Conservation (phyloP, 768 basidiomycete genomes). For the Saitozyma sp. region DNA sequence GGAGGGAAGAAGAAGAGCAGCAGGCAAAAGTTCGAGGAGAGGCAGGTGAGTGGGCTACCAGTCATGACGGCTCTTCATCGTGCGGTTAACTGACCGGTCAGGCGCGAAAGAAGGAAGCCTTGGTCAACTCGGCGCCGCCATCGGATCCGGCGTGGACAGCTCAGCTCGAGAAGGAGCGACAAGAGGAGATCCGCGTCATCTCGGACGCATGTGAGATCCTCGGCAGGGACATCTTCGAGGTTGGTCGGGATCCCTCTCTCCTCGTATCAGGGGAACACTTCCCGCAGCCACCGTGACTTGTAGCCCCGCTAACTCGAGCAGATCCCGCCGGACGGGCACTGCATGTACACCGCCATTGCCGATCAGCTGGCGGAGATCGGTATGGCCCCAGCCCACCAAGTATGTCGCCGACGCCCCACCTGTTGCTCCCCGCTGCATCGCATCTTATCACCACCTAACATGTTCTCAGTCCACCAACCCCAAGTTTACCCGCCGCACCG, state of each 20-base stretch:
- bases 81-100: constrained; percentile 7
- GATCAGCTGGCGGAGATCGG: constrained; percentile 82
- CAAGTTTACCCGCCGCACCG: constrained; percentile 61
- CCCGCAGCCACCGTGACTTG: not conserved
- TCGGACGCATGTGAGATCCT: constrained; percentile 42
- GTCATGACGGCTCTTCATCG: not conserved
- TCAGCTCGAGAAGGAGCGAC: constrained; percentile 47
- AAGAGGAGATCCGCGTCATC: constrained; percentile 49
- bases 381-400: constrained; percentile 59
- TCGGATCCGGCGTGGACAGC: constrained; percentile 45
- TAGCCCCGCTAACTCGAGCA: constrained; percentile 46
- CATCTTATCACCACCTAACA: not conserved
- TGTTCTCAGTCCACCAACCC: constrained; percentile 24
- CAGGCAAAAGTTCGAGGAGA: constrained; percentile 50
- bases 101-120: constrained; percentile 50
- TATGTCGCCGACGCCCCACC: constrained; percentile 3
- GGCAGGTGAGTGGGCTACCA: constrained; percentile 42
- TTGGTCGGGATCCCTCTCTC: constrained; percentile 16
- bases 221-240: constrained; percentile 48
- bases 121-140: constrained; percentile 44
- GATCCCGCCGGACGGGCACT: constrained; percentile 95
- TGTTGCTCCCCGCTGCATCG: not conserved
- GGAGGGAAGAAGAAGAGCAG: constrained; percentile 49
- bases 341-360: constrained; percentile 89
- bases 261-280: not conserved